Conservation (phyloP, 768 basidiomycete genomes). For the Leccinum subgranulosum region DNA sequence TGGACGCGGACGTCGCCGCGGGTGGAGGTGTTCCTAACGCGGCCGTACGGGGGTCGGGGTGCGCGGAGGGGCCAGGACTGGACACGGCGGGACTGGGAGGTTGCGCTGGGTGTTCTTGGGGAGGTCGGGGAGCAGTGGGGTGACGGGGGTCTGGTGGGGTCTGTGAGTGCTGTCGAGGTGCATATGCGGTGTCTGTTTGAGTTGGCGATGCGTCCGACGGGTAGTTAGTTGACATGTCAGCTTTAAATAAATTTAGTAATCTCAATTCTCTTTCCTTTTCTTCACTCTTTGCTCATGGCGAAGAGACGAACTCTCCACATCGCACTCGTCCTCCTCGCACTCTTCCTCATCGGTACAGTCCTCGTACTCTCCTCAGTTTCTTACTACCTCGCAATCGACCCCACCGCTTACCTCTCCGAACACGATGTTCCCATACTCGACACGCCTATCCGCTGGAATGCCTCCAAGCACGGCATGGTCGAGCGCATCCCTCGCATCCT, state of each 20-base stretch:
- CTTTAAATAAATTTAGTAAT: background rate
- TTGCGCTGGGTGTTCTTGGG: constrained; percentile 44
- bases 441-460: constrained; percentile 60
- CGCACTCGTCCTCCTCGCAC: constrained; percentile 56
- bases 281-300: constrained; percentile 29
- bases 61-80: constrained; percentile 73
- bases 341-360: constrained; percentile 85
- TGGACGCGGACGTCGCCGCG: constrained; percentile 40
- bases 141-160: constrained; percentile 54
- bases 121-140: constrained; percentile 50
- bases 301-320: constrained; percentile 45
- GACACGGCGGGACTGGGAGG: constrained; percentile 65
- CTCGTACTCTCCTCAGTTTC: constrained; percentile 89
- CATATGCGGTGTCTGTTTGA: constrained; percentile 50
- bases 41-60: constrained; percentile 45
- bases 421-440: constrained; percentile 61
- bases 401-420: constrained; percentile 76
- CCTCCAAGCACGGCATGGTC: constrained; percentile 53
- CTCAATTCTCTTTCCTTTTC: background rate
- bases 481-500: constrained; percentile 89
- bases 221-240: constrained; percentile 5
- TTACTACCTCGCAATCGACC: constrained; percentile 81
- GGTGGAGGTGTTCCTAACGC: constrained; percentile 50
- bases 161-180: constrained; percentile 45
- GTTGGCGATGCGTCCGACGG: constrained; percentile 42